Base-by-base conservation (phyloP, 2,329 filamentous ascomycete genomes). In the Aplosporella prunicola region DNA sequence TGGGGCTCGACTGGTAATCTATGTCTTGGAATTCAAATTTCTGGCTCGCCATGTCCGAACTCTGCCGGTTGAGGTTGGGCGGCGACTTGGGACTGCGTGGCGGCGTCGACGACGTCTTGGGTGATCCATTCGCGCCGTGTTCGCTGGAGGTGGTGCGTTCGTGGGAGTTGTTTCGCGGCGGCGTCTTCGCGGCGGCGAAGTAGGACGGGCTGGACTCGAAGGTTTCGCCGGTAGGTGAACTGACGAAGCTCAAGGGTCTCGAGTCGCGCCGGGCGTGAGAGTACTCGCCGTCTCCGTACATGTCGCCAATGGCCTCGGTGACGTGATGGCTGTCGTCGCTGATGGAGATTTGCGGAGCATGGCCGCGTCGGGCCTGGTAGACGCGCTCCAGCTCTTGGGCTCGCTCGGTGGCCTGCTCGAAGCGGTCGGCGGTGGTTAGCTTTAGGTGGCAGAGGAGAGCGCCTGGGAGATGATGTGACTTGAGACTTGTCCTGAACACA, bases 301-400 rank as follows among this genome's bases (percentile, higher is more conserved):
- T 75, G 51, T 87, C 87, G 35, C 85, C 85, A 61, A 94, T 93
- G 42, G 86, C 82, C 61, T 94, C 88, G 40, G 87, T 94, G 57
- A 94, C 85, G 74, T 94, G 88, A 64, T 94, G 86, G 63, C 74
- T 86, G 43, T 88, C 82, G 63, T 94, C 87, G 60, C 83, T 91
- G 58, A 93, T 80, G 49, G 74, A 78, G 44, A 79, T 65, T 49
- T 78, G 72, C 44, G 74, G 67, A 47, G 63, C 64, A 63, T 79
- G 76, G 47, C 72, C 71, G 52, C 71, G 67, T 45, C 70, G 65
- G 49, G 64, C 60, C 49, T 69, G 61, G 60, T 71, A 71, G 53
- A 57, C 42, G 27, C 60, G 57, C 47, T 68, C 65, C 40, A 67
- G 59, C 50, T 68, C 63, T 39, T 52, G 56, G 39, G 64, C 64